A percentile compares a stretch with the other conserved stretches of the same genome.
Conservation (phyloP, 306 rosid species). For the Gynostemma pentaphyllum region DNA sequence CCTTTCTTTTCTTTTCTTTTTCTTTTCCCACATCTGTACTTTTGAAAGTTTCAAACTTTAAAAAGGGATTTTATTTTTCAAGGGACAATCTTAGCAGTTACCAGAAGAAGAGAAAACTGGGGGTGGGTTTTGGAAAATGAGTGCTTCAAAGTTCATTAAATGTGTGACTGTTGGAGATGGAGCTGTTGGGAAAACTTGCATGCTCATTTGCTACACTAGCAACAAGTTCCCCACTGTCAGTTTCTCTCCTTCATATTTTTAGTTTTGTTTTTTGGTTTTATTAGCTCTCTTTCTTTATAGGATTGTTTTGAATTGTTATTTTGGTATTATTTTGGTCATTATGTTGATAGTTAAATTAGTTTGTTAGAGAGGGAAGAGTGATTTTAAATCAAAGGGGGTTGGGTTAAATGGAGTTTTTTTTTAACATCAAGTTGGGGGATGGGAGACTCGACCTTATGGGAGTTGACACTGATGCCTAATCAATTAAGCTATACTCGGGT, state of each 20-base stretch:
- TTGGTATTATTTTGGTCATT: neutral
- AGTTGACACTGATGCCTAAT: too few relatives aligned
- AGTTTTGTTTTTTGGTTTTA: neutral
- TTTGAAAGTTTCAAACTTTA: neutral
- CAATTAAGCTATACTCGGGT: too few relatives aligned
- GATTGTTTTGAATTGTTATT: too few relatives aligned
- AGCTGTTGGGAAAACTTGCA: slow-evolving; percentile 97
- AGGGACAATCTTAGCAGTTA: too few relatives aligned
- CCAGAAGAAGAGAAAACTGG: too few relatives aligned
- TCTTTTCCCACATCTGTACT: too few relatives aligned
- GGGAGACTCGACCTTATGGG: too few relatives aligned
- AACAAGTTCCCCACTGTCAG: slow-evolving; percentile 95
- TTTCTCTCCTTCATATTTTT: slow-evolving; percentile 9
- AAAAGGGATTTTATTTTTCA: neutral
- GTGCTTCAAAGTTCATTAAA: slow-evolving; percentile 97
- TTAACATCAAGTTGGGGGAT: too few relatives aligned
- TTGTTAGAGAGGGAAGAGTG: too few relatives aligned
- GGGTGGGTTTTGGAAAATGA: slow-evolving; percentile 33
- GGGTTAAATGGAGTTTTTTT: neutral
- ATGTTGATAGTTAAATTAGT: too few relatives aligned
- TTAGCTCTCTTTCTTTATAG: neutral
- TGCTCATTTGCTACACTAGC: slow-evolving; percentile 98
- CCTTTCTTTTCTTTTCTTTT: too few relatives aligned
- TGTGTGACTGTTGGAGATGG: slow-evolving; percentile 99
- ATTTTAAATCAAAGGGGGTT: too few relatives aligned